Conservation (phyloP, 805 yeast species). For the Saturnispora serradocipensis region DNA sequence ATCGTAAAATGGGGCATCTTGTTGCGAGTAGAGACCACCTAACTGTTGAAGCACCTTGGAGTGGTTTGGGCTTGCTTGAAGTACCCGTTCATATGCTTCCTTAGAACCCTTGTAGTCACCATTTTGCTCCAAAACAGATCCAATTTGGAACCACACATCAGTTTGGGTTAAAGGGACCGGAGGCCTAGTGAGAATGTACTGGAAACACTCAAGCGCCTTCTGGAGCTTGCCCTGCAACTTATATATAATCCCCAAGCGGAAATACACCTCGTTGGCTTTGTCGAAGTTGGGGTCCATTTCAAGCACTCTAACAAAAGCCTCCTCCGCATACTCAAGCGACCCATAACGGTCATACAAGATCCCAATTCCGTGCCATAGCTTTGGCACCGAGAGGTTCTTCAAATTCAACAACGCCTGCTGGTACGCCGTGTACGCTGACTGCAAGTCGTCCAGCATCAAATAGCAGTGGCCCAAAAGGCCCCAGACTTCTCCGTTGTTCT, state of each 20-base stretch:
- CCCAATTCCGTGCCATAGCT: conserved; percentile 98
- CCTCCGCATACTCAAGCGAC: conserved; percentile 93
- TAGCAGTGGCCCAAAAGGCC: conserved; percentile 95
- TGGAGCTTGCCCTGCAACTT: conserved; percentile 86
- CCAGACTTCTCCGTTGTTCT: conserved; percentile 95
- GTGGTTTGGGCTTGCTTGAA: conserved; percentile 84
- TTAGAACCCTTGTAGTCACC: conserved; percentile 85
- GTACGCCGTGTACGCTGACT: conserved; percentile 91
- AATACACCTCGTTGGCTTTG: conserved; percentile 92
- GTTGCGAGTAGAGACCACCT: conserved; percentile 87
- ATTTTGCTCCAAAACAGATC: conserved; percentile 89
- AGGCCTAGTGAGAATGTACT: conserved; percentile 81
- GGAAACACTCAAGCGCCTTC: conserved; percentile 88
- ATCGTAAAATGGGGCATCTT: conserved; percentile 61
- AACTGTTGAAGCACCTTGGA: conserved; percentile 93
- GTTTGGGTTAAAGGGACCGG: conserved; percentile 95
- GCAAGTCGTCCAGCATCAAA: conserved; percentile 91
- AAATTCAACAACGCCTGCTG: conserved; percentile 90
- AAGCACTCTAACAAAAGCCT: conserved; percentile 91
- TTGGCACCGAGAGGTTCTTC: conserved; percentile 91
- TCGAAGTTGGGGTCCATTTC: conserved; percentile 95
- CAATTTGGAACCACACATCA: conserved; percentile 98
- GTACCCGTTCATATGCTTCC: conserved; percentile 91
- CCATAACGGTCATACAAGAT: conserved; percentile 95
- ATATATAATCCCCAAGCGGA: conserved; percentile 91